Evolutionary conservation across 352 stramenopile species (phyloP), one percentile per base, ranked within the genome.

Genomic region (Pythium sp.): DNA sequence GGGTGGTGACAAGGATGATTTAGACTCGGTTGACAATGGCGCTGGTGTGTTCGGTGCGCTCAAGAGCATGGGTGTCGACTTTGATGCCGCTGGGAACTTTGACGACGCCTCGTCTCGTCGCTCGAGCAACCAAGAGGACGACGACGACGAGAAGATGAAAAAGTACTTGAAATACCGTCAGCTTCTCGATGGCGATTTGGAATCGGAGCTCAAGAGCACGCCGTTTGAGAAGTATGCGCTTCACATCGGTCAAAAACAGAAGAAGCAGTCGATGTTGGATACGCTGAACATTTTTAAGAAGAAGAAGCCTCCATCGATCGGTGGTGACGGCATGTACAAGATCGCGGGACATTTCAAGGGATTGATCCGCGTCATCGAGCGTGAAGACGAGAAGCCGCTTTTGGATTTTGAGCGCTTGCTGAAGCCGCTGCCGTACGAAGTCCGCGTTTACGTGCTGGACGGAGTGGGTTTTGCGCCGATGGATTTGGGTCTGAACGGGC

Each of bases 261-360:
- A 92, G 57, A 90, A 89, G 58, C 75, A 72, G 15, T 88, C 79
- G 43, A 70, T 92, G 9, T 46, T 94, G 53, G 61, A 77, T 14
- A 76, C 85, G 28, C 75, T 94, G 12, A 93, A 92, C 57, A 76
- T 81, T 11, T 92, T 91, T 67, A 83, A 80, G 15, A 93, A 89
- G 71, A 94, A 92, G 61, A 62, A 60, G 67, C 73, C 58, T 43
- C 71, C 8, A 51, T 65, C 24, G n/a, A 78, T 69, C 26, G 72
- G 74, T 47, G 83, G 85, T 15, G 77, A 72, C 14, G 82, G 81
- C 5, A 74, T 86, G 38, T 93, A 90, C 75, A 92, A 93, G 69
- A 82, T 89, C 36, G 90, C 90, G 26, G 93, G 91, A 2, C 82
- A 86, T 28, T 97, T 98, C 69, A 98, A 98, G 80, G 92, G 91